phyloP scores from a whole-genome alignment of 1,284 basidiomycete species.

The Spongiforma sp. region DNA sequence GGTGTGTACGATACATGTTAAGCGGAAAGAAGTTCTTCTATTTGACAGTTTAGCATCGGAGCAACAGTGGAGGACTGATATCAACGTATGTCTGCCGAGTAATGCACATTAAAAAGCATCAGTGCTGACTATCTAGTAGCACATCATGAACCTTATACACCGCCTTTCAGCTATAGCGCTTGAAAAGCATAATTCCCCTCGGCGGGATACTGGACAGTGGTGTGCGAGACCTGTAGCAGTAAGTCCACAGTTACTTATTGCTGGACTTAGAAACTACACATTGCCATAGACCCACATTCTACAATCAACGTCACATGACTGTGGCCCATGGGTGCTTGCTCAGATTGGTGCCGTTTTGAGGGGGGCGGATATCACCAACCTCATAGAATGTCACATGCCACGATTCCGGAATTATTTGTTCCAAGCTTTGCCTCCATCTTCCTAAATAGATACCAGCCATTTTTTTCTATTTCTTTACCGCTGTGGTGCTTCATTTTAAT shows the following conservation, averaged over 20 bases:
- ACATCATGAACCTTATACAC: not conserved
- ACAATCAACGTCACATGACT: too few species aligned
- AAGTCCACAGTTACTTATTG: not conserved
- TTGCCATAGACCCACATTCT: too few species aligned
- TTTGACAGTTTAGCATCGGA: not conserved
- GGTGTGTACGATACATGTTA: not conserved
- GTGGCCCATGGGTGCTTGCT: too few species aligned
- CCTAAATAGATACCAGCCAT: too few species aligned
- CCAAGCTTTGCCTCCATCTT: too few species aligned
- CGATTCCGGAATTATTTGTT: too few species aligned
- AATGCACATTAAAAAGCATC: not conserved
- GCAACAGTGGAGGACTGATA: not conserved
- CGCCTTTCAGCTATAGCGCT: not conserved
- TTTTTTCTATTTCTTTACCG: too few species aligned
- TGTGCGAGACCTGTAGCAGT: not conserved
- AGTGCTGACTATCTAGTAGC: not conserved
- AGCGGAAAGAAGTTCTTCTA: not conserved
- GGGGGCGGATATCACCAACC: too few species aligned
- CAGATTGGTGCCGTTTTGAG: too few species aligned
- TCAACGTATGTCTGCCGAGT: not conserved
- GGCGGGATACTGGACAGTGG: not conserved
- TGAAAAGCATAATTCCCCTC: not conserved
- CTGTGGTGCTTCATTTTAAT: too few species aligned
- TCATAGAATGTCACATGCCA: too few species aligned
- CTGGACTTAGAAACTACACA: not conserved